These are phyloP conservation scores for Reticulascus tulasneorum DNA, from an alignment of 2,329 filamentous ascomycete genomes.

Conservation along the genomic window DNA sequence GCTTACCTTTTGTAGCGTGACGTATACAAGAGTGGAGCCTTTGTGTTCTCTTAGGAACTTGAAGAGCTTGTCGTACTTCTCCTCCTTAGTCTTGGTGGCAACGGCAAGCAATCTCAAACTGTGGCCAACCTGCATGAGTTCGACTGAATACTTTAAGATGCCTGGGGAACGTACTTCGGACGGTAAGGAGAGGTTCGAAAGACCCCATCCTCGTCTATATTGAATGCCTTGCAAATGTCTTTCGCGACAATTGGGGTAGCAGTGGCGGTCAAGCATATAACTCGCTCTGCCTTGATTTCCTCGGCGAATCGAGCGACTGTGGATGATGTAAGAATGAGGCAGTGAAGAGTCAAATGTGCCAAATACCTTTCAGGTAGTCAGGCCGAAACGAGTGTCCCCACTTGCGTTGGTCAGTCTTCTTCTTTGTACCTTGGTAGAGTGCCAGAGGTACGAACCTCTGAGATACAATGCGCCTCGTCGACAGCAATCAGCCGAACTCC, in stretches of 20 bases:
- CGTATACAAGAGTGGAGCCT: constrained; percentile 58
- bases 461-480: constrained; percentile 57
- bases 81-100: constrained; percentile 33
- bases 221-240: constrained; percentile 50
- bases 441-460: constrained; percentile 28
- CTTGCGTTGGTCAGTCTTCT: constrained; percentile 17
- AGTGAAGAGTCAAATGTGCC: not conserved
- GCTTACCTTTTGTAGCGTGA: constrained; percentile 47
- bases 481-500: constrained; percentile 54
- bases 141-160: rapidly evolving
- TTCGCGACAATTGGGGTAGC: constrained; percentile 52
- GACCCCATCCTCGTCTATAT: constrained; percentile 43
- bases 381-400: constrained; percentile 48
- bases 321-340: constrained; percentile 16
- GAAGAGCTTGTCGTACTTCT: constrained; percentile 41
- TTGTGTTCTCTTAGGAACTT: constrained; percentile 45
- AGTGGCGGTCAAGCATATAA: constrained; percentile 58
- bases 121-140: not conserved
- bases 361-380: constrained; percentile 46
- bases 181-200: constrained; percentile 58
- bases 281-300: constrained; percentile 53
- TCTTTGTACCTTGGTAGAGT: not conserved
- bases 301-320: constrained; percentile 49
- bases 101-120: constrained; percentile 42
- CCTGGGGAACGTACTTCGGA: constrained; percentile 35